These are phyloP conservation scores for Scleroderma citrinum DNA, from an alignment of 768 basidiomycete genomes.

Conservation along the genomic window DNA sequence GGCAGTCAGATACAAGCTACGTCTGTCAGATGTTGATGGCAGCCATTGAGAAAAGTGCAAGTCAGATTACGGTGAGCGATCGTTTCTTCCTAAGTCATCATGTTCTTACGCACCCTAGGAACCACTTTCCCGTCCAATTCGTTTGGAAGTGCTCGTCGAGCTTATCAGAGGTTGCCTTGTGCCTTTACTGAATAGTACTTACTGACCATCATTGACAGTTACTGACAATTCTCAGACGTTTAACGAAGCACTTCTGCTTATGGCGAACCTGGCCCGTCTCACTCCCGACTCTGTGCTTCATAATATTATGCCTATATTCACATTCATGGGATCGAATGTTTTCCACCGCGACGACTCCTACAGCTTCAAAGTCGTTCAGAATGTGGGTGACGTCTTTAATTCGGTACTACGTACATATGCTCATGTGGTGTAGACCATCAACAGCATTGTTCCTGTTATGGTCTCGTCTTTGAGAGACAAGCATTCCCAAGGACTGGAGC, in stretches of 20 bases:
- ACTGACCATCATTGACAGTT: slow-evolving; percentile 38
- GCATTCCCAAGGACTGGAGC: slow-evolving; percentile 46
- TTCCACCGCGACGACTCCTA: slow-evolving; percentile 96
- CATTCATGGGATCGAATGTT: slow-evolving; percentile 98
- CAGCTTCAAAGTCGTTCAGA: slow-evolving; percentile 92
- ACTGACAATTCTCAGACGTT: slow-evolving; percentile 92
- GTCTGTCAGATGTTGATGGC: slow-evolving; percentile 81
- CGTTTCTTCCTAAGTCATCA: not conserved
- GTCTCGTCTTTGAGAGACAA: slow-evolving; percentile 65
- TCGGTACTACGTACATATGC: not conserved
- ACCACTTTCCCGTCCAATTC: slow-evolving; percentile 51
- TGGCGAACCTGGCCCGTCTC: slow-evolving; percentile 77
- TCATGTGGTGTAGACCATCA: slow-evolving; percentile 60
- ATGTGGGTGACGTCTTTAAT: slow-evolving; percentile 39
- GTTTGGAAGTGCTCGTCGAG: slow-evolving; percentile 83
- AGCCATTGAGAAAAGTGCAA: slow-evolving; percentile 63
- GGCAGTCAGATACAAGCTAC: slow-evolving; percentile 66
- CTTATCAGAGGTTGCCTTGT: slow-evolving; percentile 61
- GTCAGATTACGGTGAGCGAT: slow-evolving; percentile 45
- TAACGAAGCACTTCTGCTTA: slow-evolving; percentile 84
- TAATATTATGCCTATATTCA: slow-evolving; percentile 97
- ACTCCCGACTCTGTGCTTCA: slow-evolving; percentile 89
- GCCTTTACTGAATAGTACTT: slow-evolving; percentile 1
- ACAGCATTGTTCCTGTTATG: slow-evolving; percentile 92
- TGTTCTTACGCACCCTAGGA: slow-evolving; percentile 35